phyloP scores from a whole-genome alignment of 148 eudicot genomes.

The Vaccinium darrowii region DNA sequence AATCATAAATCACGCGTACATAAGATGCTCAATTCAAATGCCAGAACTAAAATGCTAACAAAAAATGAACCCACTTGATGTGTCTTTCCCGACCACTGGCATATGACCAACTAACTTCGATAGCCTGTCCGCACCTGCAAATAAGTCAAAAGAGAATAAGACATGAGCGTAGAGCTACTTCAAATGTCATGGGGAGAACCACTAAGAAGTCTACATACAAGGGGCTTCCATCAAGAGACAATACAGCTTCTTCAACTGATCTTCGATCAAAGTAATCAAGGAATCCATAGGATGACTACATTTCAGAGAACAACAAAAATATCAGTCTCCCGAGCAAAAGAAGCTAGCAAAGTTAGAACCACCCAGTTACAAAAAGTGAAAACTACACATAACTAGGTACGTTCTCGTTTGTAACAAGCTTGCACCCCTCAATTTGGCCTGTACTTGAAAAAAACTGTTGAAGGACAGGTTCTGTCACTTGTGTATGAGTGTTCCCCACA shows the following conservation, averaged over 20 bases:
- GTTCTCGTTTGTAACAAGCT: slow-evolving; percentile 92
- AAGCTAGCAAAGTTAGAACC: background rate
- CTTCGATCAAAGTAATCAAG: slow-evolving; percentile 90
- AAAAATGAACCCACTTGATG: slow-evolving; percentile 58
- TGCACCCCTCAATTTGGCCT: slow-evolving; percentile 94
- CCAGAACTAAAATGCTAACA: slow-evolving; percentile 4
- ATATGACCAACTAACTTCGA: slow-evolving; percentile 98
- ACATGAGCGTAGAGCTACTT: background rate
- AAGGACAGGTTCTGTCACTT: slow-evolving; percentile 90
- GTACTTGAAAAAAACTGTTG: slow-evolving; percentile 94
- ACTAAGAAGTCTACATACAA: slow-evolving; percentile 51
- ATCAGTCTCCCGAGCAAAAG: background rate
- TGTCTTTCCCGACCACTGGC: slow-evolving; percentile 97
- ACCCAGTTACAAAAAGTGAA: background rate
- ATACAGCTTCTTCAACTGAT: slow-evolving; percentile 79
- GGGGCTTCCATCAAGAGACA: slow-evolving; percentile 88
- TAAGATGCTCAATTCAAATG: slow-evolving; percentile 4
- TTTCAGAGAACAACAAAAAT: slow-evolving; percentile 14
- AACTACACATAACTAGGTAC: slow-evolving; percentile 29
- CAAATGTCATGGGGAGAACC: background rate
- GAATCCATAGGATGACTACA: slow-evolving; percentile 97
- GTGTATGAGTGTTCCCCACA: slow-evolving; percentile 93
- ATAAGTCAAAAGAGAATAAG: background rate
- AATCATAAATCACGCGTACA: background rate
- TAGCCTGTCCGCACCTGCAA: slow-evolving; percentile 93